phyloP scores from a whole-genome alignment of 306 rosid genomes.

The Sicyos baderoa region DNA sequence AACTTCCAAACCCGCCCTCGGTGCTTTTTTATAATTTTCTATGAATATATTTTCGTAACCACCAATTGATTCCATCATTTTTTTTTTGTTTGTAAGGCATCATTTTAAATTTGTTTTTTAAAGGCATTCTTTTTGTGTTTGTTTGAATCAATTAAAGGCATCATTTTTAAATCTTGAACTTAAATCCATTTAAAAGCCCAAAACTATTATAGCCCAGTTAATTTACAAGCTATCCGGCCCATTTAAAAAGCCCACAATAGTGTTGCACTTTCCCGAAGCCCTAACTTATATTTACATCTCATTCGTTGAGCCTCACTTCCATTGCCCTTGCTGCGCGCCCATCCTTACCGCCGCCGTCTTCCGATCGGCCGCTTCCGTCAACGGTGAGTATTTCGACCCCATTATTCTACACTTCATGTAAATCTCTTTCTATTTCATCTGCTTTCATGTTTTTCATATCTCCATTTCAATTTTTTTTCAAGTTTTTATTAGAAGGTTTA shows the following conservation, averaged over 20 bases:
- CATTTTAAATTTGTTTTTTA: too few relatives aligned
- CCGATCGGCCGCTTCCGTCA: not conserved
- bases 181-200: not conserved
- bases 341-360: not conserved
- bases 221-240: not conserved
- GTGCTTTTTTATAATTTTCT: too few relatives aligned
- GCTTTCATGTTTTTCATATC: not conserved
- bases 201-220: not conserved
- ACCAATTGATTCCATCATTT: too few relatives aligned
- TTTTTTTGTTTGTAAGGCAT: too few relatives aligned
- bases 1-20: too few relatives aligned
- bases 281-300: not conserved
- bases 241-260: not conserved
- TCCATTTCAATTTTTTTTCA: not conserved
- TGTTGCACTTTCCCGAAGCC: not conserved
- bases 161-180: too few relatives aligned
- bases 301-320: not conserved
- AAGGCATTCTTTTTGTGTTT: too few relatives aligned
- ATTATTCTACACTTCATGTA: not conserved
- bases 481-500: not conserved
- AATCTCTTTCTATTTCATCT: not conserved
- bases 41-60: too few relatives aligned
- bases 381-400: not conserved
- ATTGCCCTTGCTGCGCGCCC: not conserved
- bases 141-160: too few relatives aligned